Conservation (phyloP, 23 red algal genomes). For the Gracilaria caudata region DNA sequence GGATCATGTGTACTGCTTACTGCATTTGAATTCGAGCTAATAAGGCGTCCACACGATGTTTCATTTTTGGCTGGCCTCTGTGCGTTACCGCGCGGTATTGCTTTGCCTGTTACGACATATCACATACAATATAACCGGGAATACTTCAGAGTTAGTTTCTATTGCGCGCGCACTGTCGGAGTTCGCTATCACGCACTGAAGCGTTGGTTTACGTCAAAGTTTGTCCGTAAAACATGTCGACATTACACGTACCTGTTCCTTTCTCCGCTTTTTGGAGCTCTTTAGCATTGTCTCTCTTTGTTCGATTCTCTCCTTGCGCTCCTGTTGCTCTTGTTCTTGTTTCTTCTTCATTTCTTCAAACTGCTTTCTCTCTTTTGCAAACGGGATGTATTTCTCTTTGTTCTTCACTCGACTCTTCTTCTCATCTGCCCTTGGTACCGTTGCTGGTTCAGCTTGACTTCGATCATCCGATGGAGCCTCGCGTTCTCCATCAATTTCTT, state of each 20-base stretch:
- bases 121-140: background rate
- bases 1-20: background rate
- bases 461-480: background rate
- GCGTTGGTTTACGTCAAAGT: background rate
- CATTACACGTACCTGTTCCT: constrained; percentile 31
- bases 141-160: background rate
- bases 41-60: constrained; percentile 52
- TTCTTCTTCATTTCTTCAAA: constrained; percentile 38
- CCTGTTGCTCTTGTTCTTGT: constrained; percentile 9
- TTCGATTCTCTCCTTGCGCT: constrained; percentile 44
- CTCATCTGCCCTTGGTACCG: background rate
- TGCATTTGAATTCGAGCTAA: constrained; percentile 49
- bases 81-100: constrained; percentile 44
- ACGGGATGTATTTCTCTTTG: constrained; percentile 33
- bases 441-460: background rate
- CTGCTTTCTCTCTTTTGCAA: constrained; percentile 51
- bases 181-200: background rate
- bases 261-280: constrained; percentile 45
- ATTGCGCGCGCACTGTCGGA: background rate
- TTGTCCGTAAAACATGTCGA: constrained; percentile 1
- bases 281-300: constrained; percentile 49
- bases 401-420: background rate
- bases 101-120: constrained; percentile 32
- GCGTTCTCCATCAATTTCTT: background rate
- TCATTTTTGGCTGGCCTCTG: constrained; percentile 61